Conservation (phyloP, 148 eudicot species). For the Persicaria maculosa region DNA sequence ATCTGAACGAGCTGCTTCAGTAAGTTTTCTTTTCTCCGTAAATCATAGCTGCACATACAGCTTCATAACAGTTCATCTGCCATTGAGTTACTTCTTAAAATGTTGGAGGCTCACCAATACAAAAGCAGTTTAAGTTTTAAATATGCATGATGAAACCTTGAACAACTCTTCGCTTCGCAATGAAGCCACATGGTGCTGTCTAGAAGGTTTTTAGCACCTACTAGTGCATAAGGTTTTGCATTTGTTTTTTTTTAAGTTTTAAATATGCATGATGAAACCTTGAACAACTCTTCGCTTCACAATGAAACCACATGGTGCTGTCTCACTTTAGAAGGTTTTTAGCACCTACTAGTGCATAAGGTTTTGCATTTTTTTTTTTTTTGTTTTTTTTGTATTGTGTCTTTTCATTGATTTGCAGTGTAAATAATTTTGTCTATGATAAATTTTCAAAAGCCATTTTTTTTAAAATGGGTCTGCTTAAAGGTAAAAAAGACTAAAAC, state of each 20-base stretch:
- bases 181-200: neutral
- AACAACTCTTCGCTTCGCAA: neutral
- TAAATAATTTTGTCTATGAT: neutral
- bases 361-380: neutral
- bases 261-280: neutral
- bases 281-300: neutral
- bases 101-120: neutral
- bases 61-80: neutral
- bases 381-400: neutral
- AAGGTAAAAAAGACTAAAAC: neutral
- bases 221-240: neutral
- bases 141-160: neutral
- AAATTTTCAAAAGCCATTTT: neutral
- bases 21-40: conserved; percentile 40
- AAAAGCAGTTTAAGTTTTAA: neutral
- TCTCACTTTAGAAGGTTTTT: neutral
- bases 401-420: neutral
- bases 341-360: neutral
- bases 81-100: neutral
- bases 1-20: conserved; percentile 92
- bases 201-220: neutral
- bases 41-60: neutral
- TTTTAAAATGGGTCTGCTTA: neutral
- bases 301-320: neutral
- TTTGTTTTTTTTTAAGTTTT: neutral